A percentile compares a stretch with the other conserved stretches of the same genome.
Evolutionary conservation across 306 rosid genomes (phyloP).

Genomic region (Vicia villosa): DNA sequence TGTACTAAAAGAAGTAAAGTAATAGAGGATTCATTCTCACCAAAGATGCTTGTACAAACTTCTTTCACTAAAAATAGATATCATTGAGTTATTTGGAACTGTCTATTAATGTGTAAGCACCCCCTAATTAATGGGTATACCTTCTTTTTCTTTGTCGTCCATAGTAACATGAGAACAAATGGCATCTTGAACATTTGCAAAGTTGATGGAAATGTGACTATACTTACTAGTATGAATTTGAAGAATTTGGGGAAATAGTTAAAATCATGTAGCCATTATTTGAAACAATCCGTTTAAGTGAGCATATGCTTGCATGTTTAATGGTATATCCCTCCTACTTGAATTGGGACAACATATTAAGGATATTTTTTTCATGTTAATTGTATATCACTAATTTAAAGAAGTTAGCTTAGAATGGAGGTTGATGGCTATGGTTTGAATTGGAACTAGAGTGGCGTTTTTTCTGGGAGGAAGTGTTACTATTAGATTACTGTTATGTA

Average conservation of each 20-base stretch:
- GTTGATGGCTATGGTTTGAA: no score
- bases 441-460: no score
- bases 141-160: no score
- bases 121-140: no score
- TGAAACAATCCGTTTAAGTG: not conserved
- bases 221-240: conserved; percentile 16
- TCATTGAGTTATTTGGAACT: no score
- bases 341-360: not conserved
- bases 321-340: not conserved
- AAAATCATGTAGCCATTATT: conserved; percentile 13
- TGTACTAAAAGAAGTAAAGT: no score
- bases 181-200: not conserved
- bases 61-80: not conserved
- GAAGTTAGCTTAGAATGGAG: not conserved
- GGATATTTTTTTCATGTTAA: not conserved
- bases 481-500: no score
- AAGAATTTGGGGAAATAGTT: conserved; percentile 29
- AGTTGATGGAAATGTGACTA: not conserved
- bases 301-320: conserved; percentile 20
- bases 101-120: no score
- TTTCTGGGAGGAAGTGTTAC: no score
- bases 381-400: not conserved
- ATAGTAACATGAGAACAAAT: not conserved
- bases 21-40: not conserved
- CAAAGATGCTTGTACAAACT: not conserved